Base-by-base conservation (phyloP, 352 stramenopile genomes). In the Pythium plurisporium region DNA sequence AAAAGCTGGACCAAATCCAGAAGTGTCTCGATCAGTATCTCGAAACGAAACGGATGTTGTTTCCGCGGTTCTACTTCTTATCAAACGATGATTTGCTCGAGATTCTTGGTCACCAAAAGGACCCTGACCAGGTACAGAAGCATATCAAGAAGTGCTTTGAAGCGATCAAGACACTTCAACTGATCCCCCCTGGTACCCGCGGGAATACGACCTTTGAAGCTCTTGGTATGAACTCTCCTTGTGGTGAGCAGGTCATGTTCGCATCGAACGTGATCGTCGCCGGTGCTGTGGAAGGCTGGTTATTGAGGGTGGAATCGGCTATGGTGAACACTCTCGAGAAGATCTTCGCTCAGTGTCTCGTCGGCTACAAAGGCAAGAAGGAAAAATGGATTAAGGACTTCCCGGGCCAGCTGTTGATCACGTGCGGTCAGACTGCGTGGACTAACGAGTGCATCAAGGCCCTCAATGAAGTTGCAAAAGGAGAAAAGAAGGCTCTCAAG, bases 301-400 rank as follows among this genome's bases (percentile, higher is more conserved):
- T 98, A 3, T 33, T 91, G 23, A 70, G 82, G 5, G 75, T 97
- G 8, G 86, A 96, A 33, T 72, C 78, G 1, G 82, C 86, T 0
- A 97, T 97, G 89, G 63, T 93, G 9, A 79, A 73, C 31, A 90
- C 78, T 7, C 60, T 97, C 12, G 78, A 95, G 43, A 95, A 96
- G 55, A 76, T 94, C 11, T 93, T 91, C 30, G 80, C 72, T 9
- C 79, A 88, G 34, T 96, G 86, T 36, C 72, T 97, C 19, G 61
- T 94, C 20, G 85, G 76, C 3, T 94, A 95, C 60, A 94, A 93
- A 37, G 87, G 83, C 12, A 97, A 97, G 63, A 98, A 98, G 62
- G 92, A 98, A 49, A 97, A 96, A 50, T 98, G 92, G 92, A 93
- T 98, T 45, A 96, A 96, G 46, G 90, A 98, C 54, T 97, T 93